A percentile compares a stretch with the other conserved stretches of the same genome.
Evolutionary conservation across 2,329 filamentous ascomycete species (phyloP).

Genomic region (Diaporthe citriasiana): DNA sequence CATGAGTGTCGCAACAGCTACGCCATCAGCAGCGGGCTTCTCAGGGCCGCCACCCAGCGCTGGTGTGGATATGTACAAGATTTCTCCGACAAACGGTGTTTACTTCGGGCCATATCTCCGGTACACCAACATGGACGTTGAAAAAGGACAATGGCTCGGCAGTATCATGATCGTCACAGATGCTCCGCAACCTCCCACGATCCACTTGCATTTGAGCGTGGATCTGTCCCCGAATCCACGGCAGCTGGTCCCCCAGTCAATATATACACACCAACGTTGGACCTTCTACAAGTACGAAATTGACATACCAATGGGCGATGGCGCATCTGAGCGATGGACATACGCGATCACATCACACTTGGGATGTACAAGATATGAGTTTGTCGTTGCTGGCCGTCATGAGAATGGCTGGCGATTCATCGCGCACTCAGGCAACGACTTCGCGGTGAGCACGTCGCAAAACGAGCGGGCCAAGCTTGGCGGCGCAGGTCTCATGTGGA

Average conservation of each 20-base stretch:
- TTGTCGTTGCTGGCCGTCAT: conserved; percentile 89
- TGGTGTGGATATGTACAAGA: conserved; percentile 94
- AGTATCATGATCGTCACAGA: conserved; percentile 96
- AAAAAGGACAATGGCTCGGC: conserved; percentile 90
- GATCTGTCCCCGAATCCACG: conserved; percentile 94
- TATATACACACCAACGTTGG: conserved; percentile 93
- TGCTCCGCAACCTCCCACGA: conserved; percentile 91
- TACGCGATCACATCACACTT: conserved; percentile 98
- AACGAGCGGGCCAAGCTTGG: conserved; percentile 89
- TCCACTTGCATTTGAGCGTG: conserved; percentile 91
- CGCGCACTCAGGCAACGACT: conserved; percentile 96
- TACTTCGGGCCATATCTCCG: conserved; percentile 97
- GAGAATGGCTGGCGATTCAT: conserved; percentile 97
- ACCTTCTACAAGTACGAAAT: conserved; percentile 96
- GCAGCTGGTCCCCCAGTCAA: conserved; percentile 85
- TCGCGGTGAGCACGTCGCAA: conserved; percentile 87
- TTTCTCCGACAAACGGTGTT: conserved; percentile 93
- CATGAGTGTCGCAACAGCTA: conserved; percentile 82
- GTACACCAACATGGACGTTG: conserved; percentile 97
- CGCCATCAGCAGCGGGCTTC: conserved; percentile 85
- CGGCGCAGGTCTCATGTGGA: conserved; percentile 97
- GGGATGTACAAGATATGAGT: conserved; percentile 98
- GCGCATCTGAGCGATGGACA: conserved; percentile 88
- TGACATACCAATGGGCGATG: conserved; percentile 90
- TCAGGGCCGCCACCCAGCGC: conserved; percentile 88